Conservation (phyloP, 2,329 filamentous ascomycete species). For the Aspergillus latus region DNA sequence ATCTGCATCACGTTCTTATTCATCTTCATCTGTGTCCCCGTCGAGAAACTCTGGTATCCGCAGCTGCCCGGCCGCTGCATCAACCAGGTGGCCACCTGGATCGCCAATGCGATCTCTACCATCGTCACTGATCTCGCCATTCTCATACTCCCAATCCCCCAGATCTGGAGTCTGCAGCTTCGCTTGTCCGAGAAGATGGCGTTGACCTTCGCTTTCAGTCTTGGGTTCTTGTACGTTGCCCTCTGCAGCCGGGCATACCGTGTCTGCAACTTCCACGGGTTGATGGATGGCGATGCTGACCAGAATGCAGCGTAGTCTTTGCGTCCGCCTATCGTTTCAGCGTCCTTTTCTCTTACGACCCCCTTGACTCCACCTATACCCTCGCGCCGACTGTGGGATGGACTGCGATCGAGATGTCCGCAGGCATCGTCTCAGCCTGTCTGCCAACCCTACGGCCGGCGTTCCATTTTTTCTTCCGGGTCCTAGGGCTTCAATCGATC, state of each 20-base stretch:
- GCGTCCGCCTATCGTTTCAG: neutral
- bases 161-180: conserved; percentile 28
- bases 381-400: neutral
- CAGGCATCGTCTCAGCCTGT: neutral
- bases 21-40: conserved; percentile 27
- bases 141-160: conserved; percentile 27
- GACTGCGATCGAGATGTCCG: neutral
- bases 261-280: neutral
- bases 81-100: conserved; percentile 25
- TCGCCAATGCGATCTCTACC: conserved; percentile 30
- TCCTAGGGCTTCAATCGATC: conserved; percentile 10
- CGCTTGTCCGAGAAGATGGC: neutral
- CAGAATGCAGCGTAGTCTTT: neutral
- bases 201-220: neutral
- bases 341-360: neutral
- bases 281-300: neutral
- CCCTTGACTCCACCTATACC: neutral
- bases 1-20: conserved; percentile 24
- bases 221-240: neutral
- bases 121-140: conserved; percentile 32
- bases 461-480: conserved; percentile 21
- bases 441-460: conserved; percentile 11
- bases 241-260: neutral
- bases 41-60: conserved; percentile 27
- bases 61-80: conserved; percentile 27